Evolutionary conservation across 805 yeast genomes (phyloP), one percentile per base, ranked within the genome.

Genomic region (Metschnikowia drakensbergensis): DNA sequence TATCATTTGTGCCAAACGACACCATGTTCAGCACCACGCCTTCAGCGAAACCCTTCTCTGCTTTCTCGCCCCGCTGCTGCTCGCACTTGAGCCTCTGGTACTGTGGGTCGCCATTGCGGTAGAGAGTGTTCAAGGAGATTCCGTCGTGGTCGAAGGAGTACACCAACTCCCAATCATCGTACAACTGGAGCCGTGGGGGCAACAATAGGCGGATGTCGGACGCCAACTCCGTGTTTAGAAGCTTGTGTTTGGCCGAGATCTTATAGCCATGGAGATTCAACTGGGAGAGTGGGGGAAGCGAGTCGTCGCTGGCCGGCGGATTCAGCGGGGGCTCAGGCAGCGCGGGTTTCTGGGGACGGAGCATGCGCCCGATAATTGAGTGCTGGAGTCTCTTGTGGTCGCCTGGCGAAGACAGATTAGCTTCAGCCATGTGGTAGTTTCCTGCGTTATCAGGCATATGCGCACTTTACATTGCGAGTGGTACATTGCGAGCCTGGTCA

Each of bases 71-170:
- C 10, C 37, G 34, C 29, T 38, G 41, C 27, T 43, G 38, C 9
- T 46, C 37, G 34, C 27, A 37, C 45, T 62, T 57, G 31, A 58
- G 61, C 42, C 58, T 46, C 46, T 72, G 76, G 49, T 61, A 54
- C 7, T 63, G 70, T 0, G 86, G 85, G 40, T 69, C 69, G 47
- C 80, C 65, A 40, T 74, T 70, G 11, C 77, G 69, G 62, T 91
- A 92, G 13, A 94, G 66, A 0, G 98, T 90, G 49, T 79, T 82
- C 46, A 92, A 65, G 0, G 96, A 87, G 0, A 96, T 84, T 0
- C 99, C 99, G 63, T 90, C 88, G 64, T 89, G 97, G 57, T 91
- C 97, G 51, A 88, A 67, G n/a, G 94, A 84, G 62, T 91, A 92
- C 2, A 83, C 65, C 43, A 94, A 65, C 5, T 76, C 66, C 99